Evolutionary conservation across 2,329 filamentous ascomycete species (phyloP).

Genomic region (Mycogone perniciosa): DNA sequence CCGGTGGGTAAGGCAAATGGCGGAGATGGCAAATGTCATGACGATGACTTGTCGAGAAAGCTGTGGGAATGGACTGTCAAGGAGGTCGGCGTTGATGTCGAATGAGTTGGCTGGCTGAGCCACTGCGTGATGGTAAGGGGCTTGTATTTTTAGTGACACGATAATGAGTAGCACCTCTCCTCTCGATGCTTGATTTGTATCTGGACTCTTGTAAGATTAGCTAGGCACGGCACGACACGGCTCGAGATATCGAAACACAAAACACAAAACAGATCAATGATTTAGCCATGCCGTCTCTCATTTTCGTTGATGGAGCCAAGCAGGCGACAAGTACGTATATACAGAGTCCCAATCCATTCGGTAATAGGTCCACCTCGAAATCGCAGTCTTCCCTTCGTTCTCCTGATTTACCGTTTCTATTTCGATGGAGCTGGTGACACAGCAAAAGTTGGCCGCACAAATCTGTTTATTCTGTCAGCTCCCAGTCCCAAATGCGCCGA

Average conservation of each 20-base stretch:
- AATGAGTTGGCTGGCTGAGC: neutral
- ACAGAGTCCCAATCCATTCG: constrained; percentile 8
- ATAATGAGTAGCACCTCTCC: neutral
- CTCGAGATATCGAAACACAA: neutral
- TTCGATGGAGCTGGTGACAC: constrained; percentile 61
- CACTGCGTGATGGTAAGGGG: neutral
- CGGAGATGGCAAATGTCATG: constrained; percentile 17
- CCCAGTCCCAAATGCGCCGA: neutral
- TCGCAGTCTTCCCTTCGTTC: neutral
- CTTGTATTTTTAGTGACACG: neutral
- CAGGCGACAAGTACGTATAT: constrained; percentile 8
- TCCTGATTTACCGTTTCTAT: constrained; percentile 31
- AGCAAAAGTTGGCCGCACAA: constrained; percentile 74
- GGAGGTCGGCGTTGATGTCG: constrained; percentile 15
- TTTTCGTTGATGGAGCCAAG: neutral
- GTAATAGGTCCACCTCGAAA: neutral
- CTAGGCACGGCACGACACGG: neutral
- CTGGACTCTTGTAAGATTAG: neutral
- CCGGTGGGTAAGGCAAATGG: constrained; percentile 21
- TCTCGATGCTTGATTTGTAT: neutral
- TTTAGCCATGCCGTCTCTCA: neutral
- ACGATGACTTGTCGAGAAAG: constrained; percentile 24
- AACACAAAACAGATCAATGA: neutral
- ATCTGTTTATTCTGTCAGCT: constrained; percentile 41
- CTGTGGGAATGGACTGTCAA: constrained; percentile 32